A percentile compares a stretch with the other conserved stretches of the same genome.
Evolutionary conservation across 345 rosid genomes (phyloP).

Genomic region (Salix koriyanagi): DNA sequence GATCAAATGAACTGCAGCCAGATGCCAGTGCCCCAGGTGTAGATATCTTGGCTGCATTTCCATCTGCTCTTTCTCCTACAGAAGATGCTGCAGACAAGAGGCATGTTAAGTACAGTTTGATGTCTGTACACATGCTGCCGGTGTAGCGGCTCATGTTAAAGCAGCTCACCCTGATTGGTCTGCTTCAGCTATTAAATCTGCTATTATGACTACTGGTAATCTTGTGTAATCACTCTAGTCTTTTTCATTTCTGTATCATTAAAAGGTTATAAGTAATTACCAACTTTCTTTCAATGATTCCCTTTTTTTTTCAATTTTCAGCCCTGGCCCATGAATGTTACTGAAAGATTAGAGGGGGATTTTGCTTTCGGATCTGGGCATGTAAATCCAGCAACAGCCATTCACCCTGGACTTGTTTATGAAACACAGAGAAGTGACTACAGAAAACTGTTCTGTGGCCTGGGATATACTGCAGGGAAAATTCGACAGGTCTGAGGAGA

Average conservation of each 20-base stretch:
- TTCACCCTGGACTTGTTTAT: slow-evolving; percentile 30
- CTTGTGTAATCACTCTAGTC: neutral
- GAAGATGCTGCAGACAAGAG: slow-evolving; percentile 10
- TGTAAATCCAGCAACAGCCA: slow-evolving; percentile 17
- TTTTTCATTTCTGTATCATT: no score
- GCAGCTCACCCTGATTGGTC: slow-evolving; percentile 54
- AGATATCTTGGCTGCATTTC: slow-evolving; percentile 40
- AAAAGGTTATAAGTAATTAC: neutral
- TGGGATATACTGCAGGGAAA: slow-evolving; percentile 9
- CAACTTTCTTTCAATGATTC: neutral
- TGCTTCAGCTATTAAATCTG: slow-evolving; percentile 57
- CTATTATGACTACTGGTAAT: slow-evolving; percentile 59
- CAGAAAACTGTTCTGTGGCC: slow-evolving; percentile 33
- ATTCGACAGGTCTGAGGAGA: slow-evolving; percentile 18
- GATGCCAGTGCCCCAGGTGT: slow-evolving; percentile 50
- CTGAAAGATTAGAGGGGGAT: slow-evolving; percentile 20
- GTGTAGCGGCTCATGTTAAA: slow-evolving; percentile 41
- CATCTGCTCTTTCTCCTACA: slow-evolving; percentile 23
- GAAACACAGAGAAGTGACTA: slow-evolving; percentile 23
- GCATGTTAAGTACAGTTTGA: slow-evolving; percentile 21
- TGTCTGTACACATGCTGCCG: slow-evolving; percentile 52
- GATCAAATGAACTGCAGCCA: slow-evolving; percentile 29
- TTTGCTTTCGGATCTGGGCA: slow-evolving; percentile 12
- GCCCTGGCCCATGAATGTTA: slow-evolving; percentile 39
- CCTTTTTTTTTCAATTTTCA: neutral